Conservation (phyloP, 306 rosid genomes). For the Glycyrrhiza uralensis region DNA sequence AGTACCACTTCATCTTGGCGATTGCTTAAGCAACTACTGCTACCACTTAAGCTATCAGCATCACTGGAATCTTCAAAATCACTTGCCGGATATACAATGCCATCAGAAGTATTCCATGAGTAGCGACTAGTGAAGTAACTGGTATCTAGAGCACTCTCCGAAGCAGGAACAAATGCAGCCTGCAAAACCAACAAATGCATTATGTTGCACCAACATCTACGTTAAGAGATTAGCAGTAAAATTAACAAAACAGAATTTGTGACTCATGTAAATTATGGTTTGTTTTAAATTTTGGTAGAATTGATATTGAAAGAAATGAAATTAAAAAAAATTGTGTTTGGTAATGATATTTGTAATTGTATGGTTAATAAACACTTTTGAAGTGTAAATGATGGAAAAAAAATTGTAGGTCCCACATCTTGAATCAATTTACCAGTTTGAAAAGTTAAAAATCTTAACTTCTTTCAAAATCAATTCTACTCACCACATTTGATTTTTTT, state of each 20-base stretch:
- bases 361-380: too few relatives aligned
- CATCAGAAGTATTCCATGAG: conserved; percentile 81
- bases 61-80: conserved; percentile 89
- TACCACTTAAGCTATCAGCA: conserved; percentile 90
- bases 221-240: background rate
- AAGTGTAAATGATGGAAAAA: too few relatives aligned
- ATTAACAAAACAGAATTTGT: conserved; percentile 3
- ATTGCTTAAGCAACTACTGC: conserved; percentile 82
- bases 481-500: background rate
- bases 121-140: conserved; percentile 95
- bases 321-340: background rate
- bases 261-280: background rate
- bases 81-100: conserved; percentile 58
- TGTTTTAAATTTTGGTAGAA: background rate
- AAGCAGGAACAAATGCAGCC: conserved; percentile 99
- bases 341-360: too few relatives aligned
- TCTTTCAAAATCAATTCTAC: background rate
- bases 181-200: conserved; percentile 35
- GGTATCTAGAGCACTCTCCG: conserved; percentile 92
- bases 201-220: background rate
- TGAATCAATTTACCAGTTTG: background rate
- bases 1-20: conserved; percentile 97
- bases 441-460: background rate
- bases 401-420: background rate
- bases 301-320: background rate